phyloP scores from a whole-genome alignment of 139 green algal genomes.

The Axilococcus clingmanii region DNA sequence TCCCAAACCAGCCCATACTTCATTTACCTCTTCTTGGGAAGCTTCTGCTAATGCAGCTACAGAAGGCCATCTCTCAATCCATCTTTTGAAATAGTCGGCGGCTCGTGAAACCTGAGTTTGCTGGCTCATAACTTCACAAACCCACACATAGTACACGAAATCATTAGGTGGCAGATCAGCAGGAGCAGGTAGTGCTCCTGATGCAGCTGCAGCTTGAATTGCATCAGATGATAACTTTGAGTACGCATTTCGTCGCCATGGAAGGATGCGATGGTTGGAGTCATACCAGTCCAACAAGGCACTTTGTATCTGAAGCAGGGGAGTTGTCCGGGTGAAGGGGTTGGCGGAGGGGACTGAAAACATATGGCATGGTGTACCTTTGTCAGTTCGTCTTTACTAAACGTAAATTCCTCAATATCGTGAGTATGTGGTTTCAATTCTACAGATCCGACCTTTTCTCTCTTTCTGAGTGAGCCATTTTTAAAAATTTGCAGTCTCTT shows the following conservation, averaged over 20 bases:
- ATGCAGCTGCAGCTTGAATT: conserved; percentile 7
- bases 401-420: no score
- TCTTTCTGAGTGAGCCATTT: no score
- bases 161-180: conserved; percentile 39
- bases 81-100: conserved; percentile 46
- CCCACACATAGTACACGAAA: conserved; percentile 82
- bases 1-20: conserved; percentile 86
- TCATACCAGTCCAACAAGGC: conserved; percentile 87
- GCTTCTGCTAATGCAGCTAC: conserved; percentile 65
- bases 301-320: conserved; percentile 25
- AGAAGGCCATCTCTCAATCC: conserved; percentile 78
- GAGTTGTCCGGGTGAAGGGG: no score
- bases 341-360: no score
- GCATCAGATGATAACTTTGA: conserved; percentile 13
- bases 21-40: conserved; percentile 77
- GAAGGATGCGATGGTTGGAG: conserved; percentile 64
- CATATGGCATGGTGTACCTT: no score
- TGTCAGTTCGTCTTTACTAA: no score
- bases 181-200: conserved; percentile 17
- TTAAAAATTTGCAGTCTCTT: no score
- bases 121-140: conserved; percentile 94
- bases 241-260: conserved; percentile 75
- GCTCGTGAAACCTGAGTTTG: conserved; percentile 70
- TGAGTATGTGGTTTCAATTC: no score
- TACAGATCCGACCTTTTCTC: no score